Evolutionary conservation across 208 protist genomes (phyloP), one percentile per base, ranked within the genome.

Genomic region (Leishmania martiniquensis): DNA sequence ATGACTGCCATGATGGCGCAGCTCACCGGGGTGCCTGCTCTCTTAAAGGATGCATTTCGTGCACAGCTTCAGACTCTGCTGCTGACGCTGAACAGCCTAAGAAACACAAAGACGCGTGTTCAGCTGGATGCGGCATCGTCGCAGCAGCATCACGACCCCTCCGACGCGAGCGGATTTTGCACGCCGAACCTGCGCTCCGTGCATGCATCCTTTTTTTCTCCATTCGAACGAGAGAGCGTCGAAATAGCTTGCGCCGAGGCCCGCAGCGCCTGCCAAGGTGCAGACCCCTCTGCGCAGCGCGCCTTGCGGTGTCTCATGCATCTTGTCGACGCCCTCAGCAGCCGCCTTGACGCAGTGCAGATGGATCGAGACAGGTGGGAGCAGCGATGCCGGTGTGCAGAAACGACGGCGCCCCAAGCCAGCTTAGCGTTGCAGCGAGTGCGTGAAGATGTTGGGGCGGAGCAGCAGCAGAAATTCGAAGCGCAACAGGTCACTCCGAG

Each of bases 1-100:
- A 39, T 51, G 17, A 69, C 39, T n/a, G 72, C 68, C 6, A 83
- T 83, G 66, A 74, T 83, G 74, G 74, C 67, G 51, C 79, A 79
- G 47, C 75, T 83, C 13, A 37, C 42, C 10, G 22, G 55, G 1
- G 29, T 76, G 29, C 69, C 79, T 25, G 59, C 47, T n/a, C 34
- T 69, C n/a, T 51, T 72, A 51, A 68, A 54, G 22, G 60, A 75
- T 34, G 79, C 79, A 10, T 67, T 79, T 44, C 54, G 25, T 17
- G 42, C 74, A 10, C 79, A 83, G 60, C 44, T 83, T 67, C 66
- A 37, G 13, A 69, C 78, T 17, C 55, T 83, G 67, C 68, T 83
- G 37, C 37, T 83, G 47, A 72, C 79, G 37, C 25, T 83, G 44
- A 62, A 7, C 17, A 66, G 66, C 45, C 15, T 79, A 62, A 65